Base-by-base conservation (phyloP, 2,329 filamentous ascomycete species). In the Ophiosphaerella korrae region DNA sequence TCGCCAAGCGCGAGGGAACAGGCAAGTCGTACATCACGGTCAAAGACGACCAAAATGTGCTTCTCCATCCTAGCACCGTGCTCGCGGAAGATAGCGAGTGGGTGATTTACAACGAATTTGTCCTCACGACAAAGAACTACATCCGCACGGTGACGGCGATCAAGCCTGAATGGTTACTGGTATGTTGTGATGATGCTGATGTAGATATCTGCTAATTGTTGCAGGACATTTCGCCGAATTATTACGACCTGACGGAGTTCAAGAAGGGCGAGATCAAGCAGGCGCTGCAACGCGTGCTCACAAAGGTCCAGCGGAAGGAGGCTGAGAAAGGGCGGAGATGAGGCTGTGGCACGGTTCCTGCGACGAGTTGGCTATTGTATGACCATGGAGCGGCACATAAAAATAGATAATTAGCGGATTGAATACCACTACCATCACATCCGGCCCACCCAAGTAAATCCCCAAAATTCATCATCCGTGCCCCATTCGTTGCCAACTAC, bases 101-200 rank as follows among this genome's bases (percentile, higher is more conserved):
- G 94, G 90, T 99, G 23, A 79, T 99, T 23, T 99, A 99, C 77
- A 96, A 97, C 67, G 95, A 99, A 72, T 99, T 97, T 69, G 94
- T 99, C 11, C 84, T 99, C 48, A 99, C 94, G 1, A 94, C 89
- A 45, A 97, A 99, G 83, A 96, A 97, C 78, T 99, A 97, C 74
- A 93, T 99, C 65, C 85, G 95, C 50, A 97, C 91, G 0, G 91
- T 97, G 41, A 97, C 92, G 11, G 87, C 89, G 26, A 88, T 99
- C 48, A 89, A 90, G 72, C 90, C 93, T 0, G 94, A 99, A 75
- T 99, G 94, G 94, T 79, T 99, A 55, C 72, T 97, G 75, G 90
- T 92, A 81, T 77, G 88, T 77, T 7, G 23, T 26, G 3, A 18
- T 6, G 9, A 7, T 12, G 16, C 3, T 24, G 16, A 24, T 14